Evolutionary conservation across 495 filamentous ascomycete genomes (phyloP).

Genomic region (Talaromyces nanjingensis): DNA sequence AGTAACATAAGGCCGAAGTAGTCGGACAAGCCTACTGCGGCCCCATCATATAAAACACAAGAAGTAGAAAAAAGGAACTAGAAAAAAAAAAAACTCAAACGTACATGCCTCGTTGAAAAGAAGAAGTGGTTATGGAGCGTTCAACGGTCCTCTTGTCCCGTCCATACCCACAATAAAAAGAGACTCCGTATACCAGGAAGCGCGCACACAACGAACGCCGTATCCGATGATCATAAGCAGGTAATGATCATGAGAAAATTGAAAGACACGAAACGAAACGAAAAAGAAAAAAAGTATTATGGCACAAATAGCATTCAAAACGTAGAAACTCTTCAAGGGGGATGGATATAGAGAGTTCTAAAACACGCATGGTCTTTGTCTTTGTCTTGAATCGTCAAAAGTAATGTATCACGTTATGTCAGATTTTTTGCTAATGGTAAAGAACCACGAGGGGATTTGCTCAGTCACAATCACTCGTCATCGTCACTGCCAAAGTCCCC

Average conservation of each 20-base stretch:
- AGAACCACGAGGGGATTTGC: background rate
- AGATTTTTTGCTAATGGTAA: background rate
- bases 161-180: background rate
- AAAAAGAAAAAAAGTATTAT: background rate
- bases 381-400: background rate
- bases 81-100: background rate
- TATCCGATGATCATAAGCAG: background rate
- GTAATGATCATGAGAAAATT: background rate
- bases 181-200: background rate
- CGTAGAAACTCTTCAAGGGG: background rate
- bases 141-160: too few relatives aligned
- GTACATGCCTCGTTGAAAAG: background rate
- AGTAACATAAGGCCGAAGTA: background rate
- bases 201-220: background rate
- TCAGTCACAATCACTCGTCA: constrained; percentile 22
- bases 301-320: background rate
- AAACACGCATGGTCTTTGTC: background rate
- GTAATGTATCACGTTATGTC: background rate
- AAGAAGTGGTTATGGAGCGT: background rate
- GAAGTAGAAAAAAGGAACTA: background rate
- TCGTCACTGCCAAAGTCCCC: constrained; percentile 28
- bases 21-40: background rate
- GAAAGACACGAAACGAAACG: background rate
- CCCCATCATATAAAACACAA: background rate
- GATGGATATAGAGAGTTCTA: background rate